phyloP scores from a whole-genome alignment of 2,329 filamentous ascomycete genomes.

The Colletotrichum sp. region DNA sequence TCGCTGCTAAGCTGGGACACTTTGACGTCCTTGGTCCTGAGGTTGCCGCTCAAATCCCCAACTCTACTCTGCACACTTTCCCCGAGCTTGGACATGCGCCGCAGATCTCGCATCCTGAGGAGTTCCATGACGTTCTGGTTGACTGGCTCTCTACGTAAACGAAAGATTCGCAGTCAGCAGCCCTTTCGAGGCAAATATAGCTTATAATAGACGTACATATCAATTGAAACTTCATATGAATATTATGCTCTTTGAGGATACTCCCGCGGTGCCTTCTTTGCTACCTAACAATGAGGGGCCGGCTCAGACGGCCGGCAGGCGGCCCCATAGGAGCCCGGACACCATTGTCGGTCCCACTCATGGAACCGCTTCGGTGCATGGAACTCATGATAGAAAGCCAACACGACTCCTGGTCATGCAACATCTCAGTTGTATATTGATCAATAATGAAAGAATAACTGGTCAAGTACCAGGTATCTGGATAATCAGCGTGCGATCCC shows the following conservation, averaged over 20 bases:
- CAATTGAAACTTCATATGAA: not conserved
- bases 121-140: conserved; percentile 50
- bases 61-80: conserved; percentile 51
- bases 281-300: no score
- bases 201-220: not conserved
- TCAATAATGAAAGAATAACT: no score
- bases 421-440: no score
- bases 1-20: conserved; percentile 50
- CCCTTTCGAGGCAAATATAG: not conserved
- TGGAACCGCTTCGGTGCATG: no score
- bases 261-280: not conserved
- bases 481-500: no score
- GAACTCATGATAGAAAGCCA: no score
- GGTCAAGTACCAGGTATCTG: no score
- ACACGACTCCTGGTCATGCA: no score
- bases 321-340: no score
- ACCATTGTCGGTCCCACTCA: no score
- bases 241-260: fast-evolving
- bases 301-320: no score
- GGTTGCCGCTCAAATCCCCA: conserved; percentile 46
- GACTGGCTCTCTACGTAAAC: conserved; percentile 41
- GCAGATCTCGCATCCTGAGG: conserved; percentile 54
- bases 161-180: not conserved
- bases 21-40: conserved; percentile 54
- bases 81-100: conserved; percentile 55